Conservation (phyloP, 768 basidiomycete species). For the Mycena leptocephala region DNA sequence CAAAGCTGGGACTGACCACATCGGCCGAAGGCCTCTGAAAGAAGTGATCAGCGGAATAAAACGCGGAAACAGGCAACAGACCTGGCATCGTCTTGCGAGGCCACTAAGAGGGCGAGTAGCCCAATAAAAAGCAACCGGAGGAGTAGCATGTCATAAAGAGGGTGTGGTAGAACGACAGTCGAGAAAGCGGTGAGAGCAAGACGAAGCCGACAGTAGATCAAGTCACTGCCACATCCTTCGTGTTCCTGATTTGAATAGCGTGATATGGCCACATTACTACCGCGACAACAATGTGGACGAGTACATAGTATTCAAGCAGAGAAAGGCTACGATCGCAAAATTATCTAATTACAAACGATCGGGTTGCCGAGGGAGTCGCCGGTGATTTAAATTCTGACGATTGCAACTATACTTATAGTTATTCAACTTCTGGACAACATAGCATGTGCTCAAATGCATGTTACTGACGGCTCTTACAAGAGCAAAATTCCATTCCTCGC, state of each 20-base stretch:
- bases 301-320: no score
- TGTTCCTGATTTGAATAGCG: background rate
- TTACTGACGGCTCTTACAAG: no score
- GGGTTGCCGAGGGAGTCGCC: no score
- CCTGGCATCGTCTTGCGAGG: conserved; percentile 12
- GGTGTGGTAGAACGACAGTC: background rate
- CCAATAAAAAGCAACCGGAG: conserved; percentile 15
- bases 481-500: no score
- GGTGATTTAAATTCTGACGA: no score
- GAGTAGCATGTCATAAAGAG: conserved; percentile 31
- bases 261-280: background rate
- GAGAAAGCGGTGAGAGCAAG: background rate
- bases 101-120: conserved; percentile 25
- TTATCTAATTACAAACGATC: no score
- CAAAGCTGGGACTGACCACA: background rate
- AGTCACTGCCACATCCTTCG: background rate
- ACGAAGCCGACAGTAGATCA: background rate
- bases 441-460: no score
- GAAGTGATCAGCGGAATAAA: background rate
- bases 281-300: background rate
- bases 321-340: no score
- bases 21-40: background rate
- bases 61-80: background rate
- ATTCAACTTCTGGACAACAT: no score
- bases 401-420: no score